A percentile compares a stretch with the other conserved stretches of the same genome.
phyloP scores from a whole-genome alignment of 2,329 filamentous ascomycete genomes.

The Myriosclerotinia curreyana region DNA sequence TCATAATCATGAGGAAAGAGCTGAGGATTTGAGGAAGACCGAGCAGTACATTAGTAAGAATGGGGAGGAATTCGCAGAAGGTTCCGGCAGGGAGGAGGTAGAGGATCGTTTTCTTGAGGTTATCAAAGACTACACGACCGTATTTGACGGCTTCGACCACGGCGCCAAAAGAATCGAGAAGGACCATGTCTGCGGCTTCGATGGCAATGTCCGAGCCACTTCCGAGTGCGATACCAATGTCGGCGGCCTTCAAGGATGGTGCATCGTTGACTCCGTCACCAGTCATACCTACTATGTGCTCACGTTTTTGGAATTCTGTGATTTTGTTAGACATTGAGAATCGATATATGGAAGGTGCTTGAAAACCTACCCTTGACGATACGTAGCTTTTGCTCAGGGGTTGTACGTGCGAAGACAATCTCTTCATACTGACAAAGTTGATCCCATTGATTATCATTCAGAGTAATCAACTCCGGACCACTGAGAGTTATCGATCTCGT shows the following conservation, averaged over 20 bases:
- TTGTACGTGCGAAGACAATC: conserved; percentile 72
- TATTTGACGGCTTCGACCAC: conserved; percentile 71
- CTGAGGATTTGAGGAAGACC: conserved; percentile 58
- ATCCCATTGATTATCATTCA: conserved; percentile 67
- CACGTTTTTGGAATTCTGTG: conserved; percentile 46
- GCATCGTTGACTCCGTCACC: conserved; percentile 49
- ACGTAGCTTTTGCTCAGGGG: conserved; percentile 72
- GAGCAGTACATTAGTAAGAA: conserved; percentile 57
- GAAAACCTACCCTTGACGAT: conserved; percentile 61
- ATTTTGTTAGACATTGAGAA: neutral
- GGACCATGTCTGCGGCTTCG: conserved; percentile 59
- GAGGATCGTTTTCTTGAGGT: conserved; percentile 66
- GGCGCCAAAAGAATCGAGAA: conserved; percentile 67
- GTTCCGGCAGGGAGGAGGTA: conserved; percentile 58
- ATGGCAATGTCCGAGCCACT: conserved; percentile 59
- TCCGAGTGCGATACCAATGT: conserved; percentile 62
- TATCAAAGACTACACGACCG: conserved; percentile 75
- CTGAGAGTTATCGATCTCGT: conserved; percentile 55
- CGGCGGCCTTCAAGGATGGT: conserved; percentile 57
- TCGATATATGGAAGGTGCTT: neutral
- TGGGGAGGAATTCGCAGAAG: conserved; percentile 58
- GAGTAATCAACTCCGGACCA: conserved; percentile 59
- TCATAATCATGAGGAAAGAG: conserved; percentile 52
- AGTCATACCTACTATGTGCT: conserved; percentile 54
- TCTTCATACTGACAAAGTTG: conserved; percentile 62